These are phyloP conservation scores for Daldinia sp. DNA, from an alignment of 2,329 filamentous ascomycete species.

Conservation along the genomic window DNA sequence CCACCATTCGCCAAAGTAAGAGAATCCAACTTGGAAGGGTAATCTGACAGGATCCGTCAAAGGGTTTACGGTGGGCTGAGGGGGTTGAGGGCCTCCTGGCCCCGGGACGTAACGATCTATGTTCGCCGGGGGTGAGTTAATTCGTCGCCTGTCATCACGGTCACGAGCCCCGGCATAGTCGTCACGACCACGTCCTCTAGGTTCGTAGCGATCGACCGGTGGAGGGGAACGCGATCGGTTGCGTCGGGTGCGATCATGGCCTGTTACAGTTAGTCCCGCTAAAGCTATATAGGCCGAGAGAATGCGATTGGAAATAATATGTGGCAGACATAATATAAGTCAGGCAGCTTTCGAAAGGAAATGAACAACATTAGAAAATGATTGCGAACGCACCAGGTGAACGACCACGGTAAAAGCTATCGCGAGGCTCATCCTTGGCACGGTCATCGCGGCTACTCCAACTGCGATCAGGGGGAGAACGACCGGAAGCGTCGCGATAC, in stretches of 20 bases:
- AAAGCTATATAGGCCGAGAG: neutral
- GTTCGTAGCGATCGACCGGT: conserved; percentile 79
- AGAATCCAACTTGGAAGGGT: conserved; percentile 84
- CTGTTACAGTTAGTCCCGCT: conserved; percentile 49
- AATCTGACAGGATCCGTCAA: conserved; percentile 76
- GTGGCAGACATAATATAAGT: neutral
- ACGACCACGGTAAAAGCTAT: conserved; percentile 71
- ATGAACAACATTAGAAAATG: conserved; percentile 2
- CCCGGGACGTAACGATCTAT: conserved; percentile 89
- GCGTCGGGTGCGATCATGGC: conserved; percentile 65
- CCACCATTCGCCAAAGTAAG: conserved; percentile 89
- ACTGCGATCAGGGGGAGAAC: conserved; percentile 62
- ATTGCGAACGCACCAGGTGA: conserved; percentile 70
- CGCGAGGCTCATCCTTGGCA: conserved; percentile 61
- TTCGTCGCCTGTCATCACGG: conserved; percentile 66
- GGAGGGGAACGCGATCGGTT: conserved; percentile 75
- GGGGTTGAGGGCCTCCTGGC: conserved; percentile 62
- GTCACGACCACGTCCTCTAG: conserved; percentile 70
- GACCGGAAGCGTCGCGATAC: conserved; percentile 60
- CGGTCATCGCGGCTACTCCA: conserved; percentile 64
- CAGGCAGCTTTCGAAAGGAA: neutral
- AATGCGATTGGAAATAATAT: conserved; percentile 11
- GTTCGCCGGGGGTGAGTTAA: conserved; percentile 70
- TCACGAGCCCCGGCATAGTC: conserved; percentile 66
- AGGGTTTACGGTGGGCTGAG: conserved; percentile 67